These are phyloP conservation scores for Breynia disticha DNA, from an alignment of 441 rosid genomes.

Conservation along the genomic window DNA sequence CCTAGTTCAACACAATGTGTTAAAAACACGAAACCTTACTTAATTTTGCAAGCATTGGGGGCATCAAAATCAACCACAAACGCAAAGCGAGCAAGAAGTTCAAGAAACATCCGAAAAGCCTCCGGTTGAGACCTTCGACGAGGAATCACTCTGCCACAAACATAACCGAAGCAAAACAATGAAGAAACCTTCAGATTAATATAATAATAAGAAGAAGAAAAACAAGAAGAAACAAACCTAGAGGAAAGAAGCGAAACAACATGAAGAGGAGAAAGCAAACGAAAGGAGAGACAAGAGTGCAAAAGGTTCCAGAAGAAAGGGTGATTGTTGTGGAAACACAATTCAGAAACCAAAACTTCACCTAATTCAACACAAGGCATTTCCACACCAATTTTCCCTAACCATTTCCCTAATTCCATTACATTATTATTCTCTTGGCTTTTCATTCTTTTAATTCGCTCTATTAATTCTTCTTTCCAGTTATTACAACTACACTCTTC, in stretches of 20 bases:
- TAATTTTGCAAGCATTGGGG: constrained; percentile 22
- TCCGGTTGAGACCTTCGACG: constrained; percentile 43
- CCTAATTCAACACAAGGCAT: constrained; percentile 36
- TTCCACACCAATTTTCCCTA: constrained; percentile 12
- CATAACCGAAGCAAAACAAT: neutral
- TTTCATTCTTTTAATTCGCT: too few relatives aligned
- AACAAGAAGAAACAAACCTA: constrained; percentile 13
- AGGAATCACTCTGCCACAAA: constrained; percentile 33
- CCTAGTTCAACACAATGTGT: neutral
- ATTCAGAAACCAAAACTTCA: constrained; percentile 27
- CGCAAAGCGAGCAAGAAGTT: constrained; percentile 36
- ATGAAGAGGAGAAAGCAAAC: constrained; percentile 40
- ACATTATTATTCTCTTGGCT: neutral
- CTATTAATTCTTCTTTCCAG: too few relatives aligned
- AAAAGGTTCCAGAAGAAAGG: constrained; percentile 57
- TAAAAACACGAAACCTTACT: constrained; percentile 10
- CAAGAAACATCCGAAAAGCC: constrained; percentile 48
- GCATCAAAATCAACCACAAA: constrained; percentile 21
- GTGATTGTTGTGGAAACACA: constrained; percentile 33
- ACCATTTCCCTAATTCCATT: constrained; percentile 29
- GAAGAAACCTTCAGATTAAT: neutral
- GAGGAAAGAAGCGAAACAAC: constrained; percentile 46
- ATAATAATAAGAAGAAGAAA: neutral
- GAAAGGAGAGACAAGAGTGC: constrained; percentile 35
- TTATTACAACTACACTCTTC: too few relatives aligned